A percentile compares a stretch with the other conserved stretches of the same genome.
Conservation (phyloP, 176 grass and related monocot genomes). For the Pharus latifolius region DNA sequence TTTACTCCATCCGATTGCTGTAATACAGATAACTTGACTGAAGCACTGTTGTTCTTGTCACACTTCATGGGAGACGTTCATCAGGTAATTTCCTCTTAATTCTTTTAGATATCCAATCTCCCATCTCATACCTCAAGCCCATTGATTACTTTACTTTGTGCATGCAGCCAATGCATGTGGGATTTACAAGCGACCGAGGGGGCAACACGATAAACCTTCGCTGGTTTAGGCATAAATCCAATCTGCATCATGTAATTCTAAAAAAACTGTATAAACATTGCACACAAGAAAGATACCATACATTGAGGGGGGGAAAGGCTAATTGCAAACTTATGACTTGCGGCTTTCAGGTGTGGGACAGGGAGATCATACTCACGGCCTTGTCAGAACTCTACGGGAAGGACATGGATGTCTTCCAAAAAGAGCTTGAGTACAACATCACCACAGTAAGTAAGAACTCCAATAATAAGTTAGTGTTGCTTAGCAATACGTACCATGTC, state of each 20-base stretch:
- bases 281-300: too few species aligned
- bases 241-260: constrained; percentile 75
- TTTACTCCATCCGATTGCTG: background rate
- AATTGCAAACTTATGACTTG: background rate
- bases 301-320: too few species aligned
- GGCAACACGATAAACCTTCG: constrained; percentile 60
- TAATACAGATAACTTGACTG: constrained; percentile 70
- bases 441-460: constrained; percentile 36
- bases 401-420: constrained; percentile 47
- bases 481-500: too few species aligned
- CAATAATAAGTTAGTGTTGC: too few species aligned
- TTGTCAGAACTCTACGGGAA: constrained; percentile 52
- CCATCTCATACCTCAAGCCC: background rate
- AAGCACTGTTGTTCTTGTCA: constrained; percentile 73
- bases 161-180: constrained; percentile 83
- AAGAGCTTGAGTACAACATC: constrained; percentile 51
- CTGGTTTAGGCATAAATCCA: constrained; percentile 76
- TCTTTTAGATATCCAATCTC: background rate
- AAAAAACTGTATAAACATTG: too few species aligned
- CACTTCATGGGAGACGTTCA: constrained; percentile 97
- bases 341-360: constrained; percentile 70
- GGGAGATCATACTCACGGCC: constrained; percentile 76
- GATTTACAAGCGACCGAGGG: constrained; percentile 75
- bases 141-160: background rate
- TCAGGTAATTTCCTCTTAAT: constrained; percentile 25